Conservation (phyloP, 768 basidiomycete genomes). For the Pleurotus giganteus region DNA sequence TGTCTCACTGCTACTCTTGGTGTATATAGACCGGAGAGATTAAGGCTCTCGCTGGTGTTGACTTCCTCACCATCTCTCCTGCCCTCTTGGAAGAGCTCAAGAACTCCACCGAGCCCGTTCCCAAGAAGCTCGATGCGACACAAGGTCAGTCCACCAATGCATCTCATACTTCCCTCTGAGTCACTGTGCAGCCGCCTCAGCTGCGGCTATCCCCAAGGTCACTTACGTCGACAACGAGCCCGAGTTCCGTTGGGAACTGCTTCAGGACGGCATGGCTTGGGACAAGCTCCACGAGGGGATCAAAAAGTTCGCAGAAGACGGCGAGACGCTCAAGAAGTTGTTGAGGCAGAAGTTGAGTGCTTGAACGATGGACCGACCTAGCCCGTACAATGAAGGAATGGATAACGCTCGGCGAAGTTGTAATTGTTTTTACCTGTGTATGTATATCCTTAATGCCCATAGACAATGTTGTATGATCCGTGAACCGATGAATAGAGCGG, state of each 20-base stretch:
- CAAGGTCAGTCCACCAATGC: conserved; percentile 42
- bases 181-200: conserved; percentile 42
- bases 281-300: conserved; percentile 99
- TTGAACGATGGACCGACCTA: conserved; percentile 21
- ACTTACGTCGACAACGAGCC: conserved; percentile 89
- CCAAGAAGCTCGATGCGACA: conserved; percentile 76
- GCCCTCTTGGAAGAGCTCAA: conserved; percentile 90
- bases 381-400: not conserved
- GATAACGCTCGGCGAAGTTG: not conserved
- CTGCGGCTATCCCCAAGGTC: conserved; percentile 73
- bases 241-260: conserved; percentile 92
- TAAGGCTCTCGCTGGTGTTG: conserved; percentile 91
- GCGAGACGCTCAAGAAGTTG: conserved; percentile 80
- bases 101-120: conserved; percentile 71
- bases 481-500: not conserved
- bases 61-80: conserved; percentile 96
- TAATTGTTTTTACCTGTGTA: not conserved
- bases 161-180: conserved; percentile 3
- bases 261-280: conserved; percentile 96
- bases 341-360: conserved; percentile 69
- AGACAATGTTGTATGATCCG: not conserved
- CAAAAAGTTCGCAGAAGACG: conserved; percentile 97
- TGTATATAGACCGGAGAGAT: conserved; percentile 77
- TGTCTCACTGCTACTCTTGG: conserved; percentile 8
- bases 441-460: not conserved